Percentiles rank a stretch among this genome's conserved stretches.
These are phyloP conservation scores for Paraglomus brasilianum DNA, from an alignment of 192 early-diverging fungal species.

Conservation along the genomic window DNA sequence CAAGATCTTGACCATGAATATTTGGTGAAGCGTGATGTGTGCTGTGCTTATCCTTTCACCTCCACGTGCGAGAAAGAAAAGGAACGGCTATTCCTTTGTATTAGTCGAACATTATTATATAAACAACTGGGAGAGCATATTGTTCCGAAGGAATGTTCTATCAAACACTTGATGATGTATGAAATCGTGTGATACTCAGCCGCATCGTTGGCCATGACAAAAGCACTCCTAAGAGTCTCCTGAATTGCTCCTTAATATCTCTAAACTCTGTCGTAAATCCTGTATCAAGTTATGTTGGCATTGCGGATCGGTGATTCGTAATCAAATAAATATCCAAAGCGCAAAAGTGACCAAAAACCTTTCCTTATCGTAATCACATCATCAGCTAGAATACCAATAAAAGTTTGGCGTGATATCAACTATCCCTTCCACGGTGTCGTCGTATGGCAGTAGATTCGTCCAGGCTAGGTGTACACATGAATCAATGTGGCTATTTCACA, in stretches of 20 bases:
- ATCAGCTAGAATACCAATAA: slow-evolving; percentile 58
- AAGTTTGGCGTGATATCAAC: no score
- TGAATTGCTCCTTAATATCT: slow-evolving; percentile 52
- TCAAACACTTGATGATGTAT: slow-evolving; percentile 79
- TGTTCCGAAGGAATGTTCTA: slow-evolving; percentile 70
- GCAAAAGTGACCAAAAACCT: no score
- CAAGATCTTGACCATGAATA: slow-evolving; percentile 76
- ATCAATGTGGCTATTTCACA: no score
- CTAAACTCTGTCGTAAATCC: slow-evolving; percentile 63
- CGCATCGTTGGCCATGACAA: slow-evolving; percentile 74
- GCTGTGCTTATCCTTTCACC: slow-evolving; percentile 89
- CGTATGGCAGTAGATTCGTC: no score
- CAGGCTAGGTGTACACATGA: no score
- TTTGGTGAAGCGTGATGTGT: slow-evolving; percentile 83
- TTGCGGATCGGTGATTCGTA: slow-evolving; percentile 8
- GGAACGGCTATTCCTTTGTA: slow-evolving; percentile 10
- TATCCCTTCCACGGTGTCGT: no score
- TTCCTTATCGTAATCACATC: slow-evolving; percentile 51
- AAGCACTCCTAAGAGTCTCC: slow-evolving; percentile 51
- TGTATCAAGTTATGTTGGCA: slow-evolving; percentile 23
- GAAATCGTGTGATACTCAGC: slow-evolving; percentile 85
- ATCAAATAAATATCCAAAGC: no score
- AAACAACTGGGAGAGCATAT: slow-evolving; percentile 73
- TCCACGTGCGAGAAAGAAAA: slow-evolving; percentile 20
- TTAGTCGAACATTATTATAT: slow-evolving; percentile 31